Base-by-base conservation (phyloP, 1,139 yeast genomes). In the Hyphopichia fennica region DNA sequence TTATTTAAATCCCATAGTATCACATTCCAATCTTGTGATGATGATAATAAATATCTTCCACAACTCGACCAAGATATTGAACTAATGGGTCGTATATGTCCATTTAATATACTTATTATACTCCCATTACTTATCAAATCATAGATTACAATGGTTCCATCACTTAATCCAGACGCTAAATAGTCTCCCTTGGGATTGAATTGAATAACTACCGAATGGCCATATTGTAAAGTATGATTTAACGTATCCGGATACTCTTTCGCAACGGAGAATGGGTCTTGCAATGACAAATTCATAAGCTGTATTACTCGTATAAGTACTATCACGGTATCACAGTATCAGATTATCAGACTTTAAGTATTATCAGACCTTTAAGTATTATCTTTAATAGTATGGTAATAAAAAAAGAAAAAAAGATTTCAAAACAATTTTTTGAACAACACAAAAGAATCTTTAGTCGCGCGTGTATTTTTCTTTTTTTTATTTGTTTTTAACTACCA, bases 211-310 rank as follows among this genome's bases (percentile, higher is more conserved):
- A 89, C 87, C 1, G 96, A 79, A 52, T 85, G 91, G 0, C 95
- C 89, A 62, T 77, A 72, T 31, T 59, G 67, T 38, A 89, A 67
- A 0, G 91, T 81, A 46, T 80, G 81, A 2, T 87, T 77, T 20
- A 89, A 75, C 1, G 86, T 77, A 51, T 91, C 96, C 0, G 99
- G 99, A 55, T 81, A 91, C 58, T 91, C 99, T 57, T 89, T 91
- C 13, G 96, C 85, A 31, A 91, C 90, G 5, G 95, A 83, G 61
- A 90, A 89, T 2, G 98, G 98, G 62, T 91, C 98, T 51, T 88
- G 81, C 18, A 91, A 72, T n/a, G 95, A 77, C 40, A 89, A 73
- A 62, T 91, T 91, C 96, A 87, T 86, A 14, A 17, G 1, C 9
- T 22, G 23, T 22, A n/a, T n/a, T n/a, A n/a, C 23, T 22, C 28